These are phyloP conservation scores for Fusarium sp. DNA, from an alignment of 2,329 filamentous ascomycete species.

Conservation along the genomic window DNA sequence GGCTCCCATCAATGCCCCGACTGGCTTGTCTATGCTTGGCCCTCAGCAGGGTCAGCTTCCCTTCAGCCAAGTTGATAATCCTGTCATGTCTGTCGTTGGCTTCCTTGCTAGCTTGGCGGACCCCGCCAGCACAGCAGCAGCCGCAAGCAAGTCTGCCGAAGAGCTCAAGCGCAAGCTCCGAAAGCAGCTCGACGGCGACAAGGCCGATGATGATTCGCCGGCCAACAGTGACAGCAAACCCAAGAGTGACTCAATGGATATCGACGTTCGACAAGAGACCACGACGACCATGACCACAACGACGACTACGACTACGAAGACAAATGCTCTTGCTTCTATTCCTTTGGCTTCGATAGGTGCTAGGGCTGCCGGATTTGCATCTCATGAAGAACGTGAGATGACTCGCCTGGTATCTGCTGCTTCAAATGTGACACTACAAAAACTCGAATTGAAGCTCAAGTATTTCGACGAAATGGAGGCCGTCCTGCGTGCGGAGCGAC, in stretches of 20 bases:
- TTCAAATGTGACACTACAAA: constrained; percentile 93
- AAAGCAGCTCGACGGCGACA: constrained; percentile 76
- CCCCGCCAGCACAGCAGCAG: constrained; percentile 88
- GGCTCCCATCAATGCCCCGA: constrained; percentile 62
- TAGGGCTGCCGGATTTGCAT: constrained; percentile 87
- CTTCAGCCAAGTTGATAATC: constrained; percentile 93
- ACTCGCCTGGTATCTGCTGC: constrained; percentile 91
- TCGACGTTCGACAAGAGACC: constrained; percentile 68
- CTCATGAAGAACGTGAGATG: constrained; percentile 97
- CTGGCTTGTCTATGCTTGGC: constrained; percentile 74
- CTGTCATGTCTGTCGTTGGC: constrained; percentile 94
- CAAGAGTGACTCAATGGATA: constrained; percentile 72
- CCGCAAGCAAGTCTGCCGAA: constrained; percentile 87
- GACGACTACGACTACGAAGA: constrained; percentile 61
- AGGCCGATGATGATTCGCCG: constrained; percentile 55
- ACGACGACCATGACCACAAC: constrained; percentile 66
- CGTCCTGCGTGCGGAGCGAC: constrained; percentile 89
- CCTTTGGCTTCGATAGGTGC: constrained; percentile 89
- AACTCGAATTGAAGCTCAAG: constrained; percentile 93
- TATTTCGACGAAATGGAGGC: constrained; percentile 98
- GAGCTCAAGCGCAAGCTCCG: constrained; percentile 85
- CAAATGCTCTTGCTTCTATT: constrained; percentile 74
- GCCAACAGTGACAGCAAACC: constrained; percentile 72
- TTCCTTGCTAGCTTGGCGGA: constrained; percentile 94
- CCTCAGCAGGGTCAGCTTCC: constrained; percentile 84